Evolutionary conservation across 257 asterid genomes (phyloP), one percentile per base, ranked within the genome.

Genomic region (Osmanthus fragrans): DNA sequence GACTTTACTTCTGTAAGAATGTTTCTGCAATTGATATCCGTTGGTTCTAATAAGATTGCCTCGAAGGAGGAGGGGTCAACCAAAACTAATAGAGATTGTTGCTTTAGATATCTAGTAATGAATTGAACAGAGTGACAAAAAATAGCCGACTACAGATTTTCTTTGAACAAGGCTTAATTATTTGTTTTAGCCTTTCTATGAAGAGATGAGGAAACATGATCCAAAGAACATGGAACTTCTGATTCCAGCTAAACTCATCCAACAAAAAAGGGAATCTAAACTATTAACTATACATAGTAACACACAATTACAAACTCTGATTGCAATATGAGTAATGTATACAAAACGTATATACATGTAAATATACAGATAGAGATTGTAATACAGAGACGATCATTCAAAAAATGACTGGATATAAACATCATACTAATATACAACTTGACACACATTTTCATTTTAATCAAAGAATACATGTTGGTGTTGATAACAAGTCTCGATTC

Each of bases 131-230:
- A 15, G 60, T 16, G 60, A 6, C 23, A 51, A 51, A 51, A 51
- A 51, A 16, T 47, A 16, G 9, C 25, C 25, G 10, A 51, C 63
- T 18, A 5, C 23, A 51, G n/a, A 15, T 51, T 15, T 51, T 18
- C 23, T 5, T 29, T 12, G 29, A 47, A 36, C 69, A 75, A 6
- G 39, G 18, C 7, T 13, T 66, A 21, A 21, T 1, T n/a, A 30
- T 58, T 47, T 78, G 54, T 19, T 74, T 78, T 70, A 82, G 47
- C 18, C 49, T 70, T 23, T 60, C 68, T 9, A 65, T 32, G 66
- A 77, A 77, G 78, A 79, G 65, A 78, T 60, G 70, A 34, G 76
- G 83, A 76, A 76, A 76, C 89, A 85, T 75, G 85, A 82, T 81
- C 89, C 87, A 73, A 75, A 74, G 16, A 76, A 80, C 37, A 71